A percentile compares a stretch with the other conserved stretches of the same genome.
phyloP scores from a whole-genome alignment of 2,329 filamentous ascomycete genomes.

The Penicillium palitans region DNA sequence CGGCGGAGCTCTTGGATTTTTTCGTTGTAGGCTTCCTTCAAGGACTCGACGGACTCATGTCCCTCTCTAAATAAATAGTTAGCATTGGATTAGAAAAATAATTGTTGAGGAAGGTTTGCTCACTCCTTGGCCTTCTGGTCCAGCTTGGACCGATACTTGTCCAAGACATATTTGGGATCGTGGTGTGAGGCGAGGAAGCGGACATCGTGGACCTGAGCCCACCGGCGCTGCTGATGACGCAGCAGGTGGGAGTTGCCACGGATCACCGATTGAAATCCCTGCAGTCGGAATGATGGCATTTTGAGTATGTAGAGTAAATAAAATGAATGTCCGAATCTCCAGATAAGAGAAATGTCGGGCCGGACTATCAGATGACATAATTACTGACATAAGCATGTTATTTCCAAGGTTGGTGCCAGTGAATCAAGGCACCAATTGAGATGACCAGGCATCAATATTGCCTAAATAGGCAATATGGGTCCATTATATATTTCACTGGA shows the following conservation, averaged over 20 bases:
- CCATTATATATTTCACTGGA: not conserved
- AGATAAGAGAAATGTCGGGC: conserved; percentile 4
- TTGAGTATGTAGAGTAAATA: conserved; percentile 6
- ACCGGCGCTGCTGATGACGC: conserved; percentile 65
- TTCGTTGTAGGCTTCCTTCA: conserved; percentile 81
- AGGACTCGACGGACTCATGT: conserved; percentile 55
- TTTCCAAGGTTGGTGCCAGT: not conserved
- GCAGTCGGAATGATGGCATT: conserved; percentile 55
- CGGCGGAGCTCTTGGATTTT: conserved; percentile 74
- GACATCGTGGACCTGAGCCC: conserved; percentile 89
- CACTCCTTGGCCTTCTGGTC: conserved; percentile 73
- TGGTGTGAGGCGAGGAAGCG: conserved; percentile 83
- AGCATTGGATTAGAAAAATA: not conserved
- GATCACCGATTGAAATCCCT: conserved; percentile 52
- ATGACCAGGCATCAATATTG: not conserved
- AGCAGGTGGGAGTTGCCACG: conserved; percentile 32
- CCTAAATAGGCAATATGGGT: not conserved
- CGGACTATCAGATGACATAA: conserved; percentile 12
- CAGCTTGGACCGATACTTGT: conserved; percentile 87
- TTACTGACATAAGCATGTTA: not conserved
- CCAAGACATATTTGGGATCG: conserved; percentile 63
- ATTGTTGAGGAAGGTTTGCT: conserved; percentile 22
- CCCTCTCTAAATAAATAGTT: conserved; percentile 62
- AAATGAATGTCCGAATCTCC: conserved; percentile 3
- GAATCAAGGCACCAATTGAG: not conserved